These are phyloP conservation scores for Fusarium redolens DNA, from an alignment of 2,329 filamentous ascomycete genomes.

Conservation along the genomic window DNA sequence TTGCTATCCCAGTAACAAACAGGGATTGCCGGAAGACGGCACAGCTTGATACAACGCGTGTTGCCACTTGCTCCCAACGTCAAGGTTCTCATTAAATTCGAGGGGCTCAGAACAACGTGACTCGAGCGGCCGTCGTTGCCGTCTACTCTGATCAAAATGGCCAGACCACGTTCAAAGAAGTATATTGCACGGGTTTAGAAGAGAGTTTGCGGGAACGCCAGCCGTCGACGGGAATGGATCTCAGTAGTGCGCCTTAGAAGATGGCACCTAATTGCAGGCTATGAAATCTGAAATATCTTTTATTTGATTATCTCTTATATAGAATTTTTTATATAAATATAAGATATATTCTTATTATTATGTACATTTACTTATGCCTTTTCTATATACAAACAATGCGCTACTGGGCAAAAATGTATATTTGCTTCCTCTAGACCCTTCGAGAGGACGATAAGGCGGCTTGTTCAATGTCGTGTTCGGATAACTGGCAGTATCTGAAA, in stretches of 20 bases:
- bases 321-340: fast-evolving
- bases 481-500: neutral
- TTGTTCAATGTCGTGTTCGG: neutral
- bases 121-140: neutral
- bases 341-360: fast-evolving
- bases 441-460: neutral
- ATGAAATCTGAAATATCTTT: neutral
- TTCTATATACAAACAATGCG: fast-evolving
- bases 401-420: fast-evolving
- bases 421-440: neutral
- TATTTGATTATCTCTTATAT: fast-evolving
- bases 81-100: neutral
- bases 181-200: neutral
- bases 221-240: neutral
- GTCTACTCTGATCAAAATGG: too few species aligned
- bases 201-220: neutral
- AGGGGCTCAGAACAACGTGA: neutral
- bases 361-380: fast-evolving
- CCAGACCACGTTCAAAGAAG: fast-evolving
- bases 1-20: neutral
- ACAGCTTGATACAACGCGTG: neutral
- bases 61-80: neutral
- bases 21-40: neutral
- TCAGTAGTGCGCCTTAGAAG: neutral
- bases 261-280: neutral